Evolutionary conservation across 345 rosid species (phyloP), one percentile per base, ranked within the genome.

Genomic region (Viola odorata): DNA sequence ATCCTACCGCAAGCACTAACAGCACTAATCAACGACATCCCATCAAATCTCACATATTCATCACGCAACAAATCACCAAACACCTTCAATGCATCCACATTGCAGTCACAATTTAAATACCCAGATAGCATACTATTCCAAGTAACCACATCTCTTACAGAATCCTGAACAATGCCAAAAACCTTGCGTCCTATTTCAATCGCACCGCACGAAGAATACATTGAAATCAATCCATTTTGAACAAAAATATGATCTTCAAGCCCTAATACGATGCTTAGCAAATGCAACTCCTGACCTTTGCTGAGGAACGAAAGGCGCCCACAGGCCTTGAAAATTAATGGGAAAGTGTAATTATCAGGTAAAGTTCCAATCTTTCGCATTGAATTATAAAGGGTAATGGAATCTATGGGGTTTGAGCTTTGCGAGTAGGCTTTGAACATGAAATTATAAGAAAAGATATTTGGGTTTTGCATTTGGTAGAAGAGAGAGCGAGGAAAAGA

Each of bases 261-360:
- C n/a, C 68, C 68, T 36, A 64, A 15, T 64, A 53, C 55, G 12
- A 64, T 13, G 52, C 44, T 64, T 36, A 55, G 45, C 54, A 36
- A 56, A 44, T 64, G 68, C 42, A 64, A 40, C 53, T 64, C 68
- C 47, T 45, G 58, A 37, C 68, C 68, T 55, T 64, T 64, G 16
- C 55, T 23, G 12, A 55, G 53, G 37, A 55, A 37, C 53, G 36
- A 41, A 6, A 44, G 59, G 37, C 51, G 67, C 40, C 67, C 50
- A 45, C 60, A 53, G 10, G 37, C 60, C 36, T 64, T 64, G 4
- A 44, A 37, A 54, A 64, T 44, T 36, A 64, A 54, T 5, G 68
- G 58, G 60, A 64, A 64, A 42, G 60, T 42, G 58, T 64, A 64
- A 36, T 64, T 55, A 64, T 64, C 60, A n/a, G 68, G 68, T 0